These are phyloP conservation scores for Linnemannia exigua DNA, from an alignment of 192 early-diverging fungal species.

Conservation along the genomic window DNA sequence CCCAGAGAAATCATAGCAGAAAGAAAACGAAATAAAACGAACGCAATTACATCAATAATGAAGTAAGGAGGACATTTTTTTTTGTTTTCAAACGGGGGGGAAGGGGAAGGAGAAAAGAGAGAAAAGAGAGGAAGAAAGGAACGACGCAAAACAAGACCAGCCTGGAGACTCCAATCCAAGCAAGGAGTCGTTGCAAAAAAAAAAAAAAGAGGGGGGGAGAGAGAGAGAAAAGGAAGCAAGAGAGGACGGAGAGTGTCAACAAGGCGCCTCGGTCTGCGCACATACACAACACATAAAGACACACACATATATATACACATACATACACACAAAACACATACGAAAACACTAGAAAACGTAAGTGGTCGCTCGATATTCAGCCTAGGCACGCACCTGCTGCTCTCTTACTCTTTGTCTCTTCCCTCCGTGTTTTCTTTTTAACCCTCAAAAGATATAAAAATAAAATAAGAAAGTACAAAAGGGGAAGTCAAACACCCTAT, in stretches of 20 bases:
- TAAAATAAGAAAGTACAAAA: background rate
- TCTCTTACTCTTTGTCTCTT: background rate
- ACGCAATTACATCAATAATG: background rate
- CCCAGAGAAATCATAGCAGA: background rate
- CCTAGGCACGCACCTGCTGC: background rate
- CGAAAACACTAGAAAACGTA: no score
- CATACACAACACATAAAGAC: background rate
- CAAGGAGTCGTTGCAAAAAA: background rate
- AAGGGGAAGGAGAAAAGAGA: background rate
- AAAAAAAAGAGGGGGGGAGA: background rate
- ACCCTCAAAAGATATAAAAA: background rate
- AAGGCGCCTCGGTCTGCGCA: background rate
- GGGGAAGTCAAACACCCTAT: background rate
- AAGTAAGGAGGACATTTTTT: background rate
- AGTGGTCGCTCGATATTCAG: background rate
- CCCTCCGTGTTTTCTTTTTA: background rate
- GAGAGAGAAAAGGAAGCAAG: background rate
- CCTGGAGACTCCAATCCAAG: background rate
- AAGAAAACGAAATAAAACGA: background rate
- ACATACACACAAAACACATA: no score
- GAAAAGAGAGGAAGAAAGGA: background rate
- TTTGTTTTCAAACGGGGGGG: background rate
- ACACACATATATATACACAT: no score
- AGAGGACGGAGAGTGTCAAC: background rate
- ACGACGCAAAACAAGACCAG: background rate